Evolutionary conservation across 495 filamentous ascomycete species (phyloP).

Genomic region (Aspergillus haitiensis): DNA sequence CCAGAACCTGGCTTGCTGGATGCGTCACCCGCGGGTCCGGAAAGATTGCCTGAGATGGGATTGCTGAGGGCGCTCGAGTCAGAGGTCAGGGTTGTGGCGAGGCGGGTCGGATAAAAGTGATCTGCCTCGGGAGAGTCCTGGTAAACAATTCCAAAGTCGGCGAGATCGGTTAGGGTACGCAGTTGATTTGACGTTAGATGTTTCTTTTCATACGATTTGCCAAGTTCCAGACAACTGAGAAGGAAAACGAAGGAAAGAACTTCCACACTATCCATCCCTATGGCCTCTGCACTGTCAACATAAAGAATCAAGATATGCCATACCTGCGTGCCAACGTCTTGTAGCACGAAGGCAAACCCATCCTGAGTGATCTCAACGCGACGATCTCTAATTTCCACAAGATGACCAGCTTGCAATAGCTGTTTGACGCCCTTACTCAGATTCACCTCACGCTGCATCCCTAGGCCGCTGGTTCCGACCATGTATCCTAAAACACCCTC

Average conservation of each 20-base stretch:
- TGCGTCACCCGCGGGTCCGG: conserved; percentile 35
- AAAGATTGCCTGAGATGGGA: conserved; percentile 36
- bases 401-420: conserved; percentile 72
- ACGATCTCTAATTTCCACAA: conserved; percentile 66
- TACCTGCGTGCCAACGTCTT: conserved; percentile 93
- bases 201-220: conserved; percentile 79
- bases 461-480: conserved; percentile 67
- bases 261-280: conserved; percentile 83
- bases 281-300: conserved; percentile 76
- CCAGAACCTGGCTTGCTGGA: conserved; percentile 57
- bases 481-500: conserved; percentile 95
- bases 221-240: conserved; percentile 89
- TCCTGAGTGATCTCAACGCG: conserved; percentile 77
- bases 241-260: conserved; percentile 95
- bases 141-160: conserved; percentile 91
- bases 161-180: conserved; percentile 81
- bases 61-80: conserved; percentile 63
- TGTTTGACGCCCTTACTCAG: conserved; percentile 80
- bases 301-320: conserved; percentile 94
- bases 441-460: conserved; percentile 46
- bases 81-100: conserved; percentile 91
- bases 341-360: conserved; percentile 90
- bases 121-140: conserved; percentile 54
- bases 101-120: conserved; percentile 91
- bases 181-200: conserved; percentile 75